These are phyloP conservation scores for Fusarium sp. DNA, from an alignment of 2,329 filamentous ascomycete species.

Conservation along the genomic window DNA sequence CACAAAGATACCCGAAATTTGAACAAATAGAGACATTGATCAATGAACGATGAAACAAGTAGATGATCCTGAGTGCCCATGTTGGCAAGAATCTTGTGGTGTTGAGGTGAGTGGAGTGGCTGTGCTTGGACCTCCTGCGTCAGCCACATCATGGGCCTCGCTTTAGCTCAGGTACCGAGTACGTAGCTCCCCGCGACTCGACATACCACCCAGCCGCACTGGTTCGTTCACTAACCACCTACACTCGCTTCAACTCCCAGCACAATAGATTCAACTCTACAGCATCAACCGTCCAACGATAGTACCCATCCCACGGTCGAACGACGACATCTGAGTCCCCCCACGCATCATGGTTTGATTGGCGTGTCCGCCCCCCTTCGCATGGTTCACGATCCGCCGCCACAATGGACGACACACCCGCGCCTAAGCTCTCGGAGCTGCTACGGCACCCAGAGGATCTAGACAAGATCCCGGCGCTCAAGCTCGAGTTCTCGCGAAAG, in stretches of 20 bases:
- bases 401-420: conserved; percentile 67
- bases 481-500: conserved; percentile 93
- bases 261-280: not conserved
- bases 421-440: conserved; percentile 88
- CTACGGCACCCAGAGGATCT: conserved; percentile 96
- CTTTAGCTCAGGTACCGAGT: conserved; percentile 9
- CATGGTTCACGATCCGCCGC: conserved; percentile 33
- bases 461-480: conserved; percentile 91
- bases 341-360: conserved; percentile 43
- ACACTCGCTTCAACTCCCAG: conserved; percentile 15
- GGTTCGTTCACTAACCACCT: not conserved
- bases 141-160: conserved; percentile 29
- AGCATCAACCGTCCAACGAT: not conserved
- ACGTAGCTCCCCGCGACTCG: conserved; percentile 28
- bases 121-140: conserved; percentile 23
- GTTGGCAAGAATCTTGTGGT: not conserved
- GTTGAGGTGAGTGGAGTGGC: conserved; percentile 22
- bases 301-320: not conserved
- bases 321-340: not conserved
- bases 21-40: not conserved
- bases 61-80: not conserved
- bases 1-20: not conserved
- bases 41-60: not conserved
- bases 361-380: conserved; percentile 32
- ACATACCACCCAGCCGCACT: conserved; percentile 18